phyloP scores from a whole-genome alignment of 768 basidiomycete genomes.

The Mycena vitilis region DNA sequence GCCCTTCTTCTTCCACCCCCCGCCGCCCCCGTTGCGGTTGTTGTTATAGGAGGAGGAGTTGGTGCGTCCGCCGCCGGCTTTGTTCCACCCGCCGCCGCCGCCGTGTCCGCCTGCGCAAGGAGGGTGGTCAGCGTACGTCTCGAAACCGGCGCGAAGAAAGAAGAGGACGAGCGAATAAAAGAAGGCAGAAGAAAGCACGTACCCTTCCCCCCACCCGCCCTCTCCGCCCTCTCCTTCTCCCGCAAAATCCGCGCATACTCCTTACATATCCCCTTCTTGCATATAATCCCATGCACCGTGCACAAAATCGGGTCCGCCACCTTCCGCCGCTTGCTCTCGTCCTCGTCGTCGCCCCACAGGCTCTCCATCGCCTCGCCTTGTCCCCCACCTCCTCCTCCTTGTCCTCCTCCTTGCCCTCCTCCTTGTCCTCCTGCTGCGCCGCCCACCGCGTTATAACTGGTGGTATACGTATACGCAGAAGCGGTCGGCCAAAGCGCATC shows the following conservation, averaged over 20 bases:
- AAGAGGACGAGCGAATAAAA: no score
- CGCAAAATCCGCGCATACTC: slow-evolving; percentile 45
- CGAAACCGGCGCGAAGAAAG: no score
- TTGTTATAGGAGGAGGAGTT: not conserved
- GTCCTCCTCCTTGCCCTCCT: no score
- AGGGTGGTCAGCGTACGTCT: no score
- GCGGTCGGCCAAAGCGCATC: slow-evolving; percentile 8
- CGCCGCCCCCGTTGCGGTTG: not conserved
- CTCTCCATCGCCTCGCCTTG: slow-evolving; percentile 25
- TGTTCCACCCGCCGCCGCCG: slow-evolving; percentile 14
- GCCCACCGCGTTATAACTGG: no score
- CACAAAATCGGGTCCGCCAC: slow-evolving; percentile 39
- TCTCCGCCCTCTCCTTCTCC: slow-evolving; percentile 38
- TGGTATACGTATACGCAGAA: no score
- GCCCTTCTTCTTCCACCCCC: slow-evolving; percentile 22
- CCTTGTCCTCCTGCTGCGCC: no score
- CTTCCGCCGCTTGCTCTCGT: slow-evolving; percentile 23
- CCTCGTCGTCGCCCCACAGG: slow-evolving; percentile 43
- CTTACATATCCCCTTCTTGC: slow-evolving; percentile 53
- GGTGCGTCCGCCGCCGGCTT: not conserved
- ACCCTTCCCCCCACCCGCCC: slow-evolving; percentile 2
- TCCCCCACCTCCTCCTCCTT: slow-evolving; percentile 4
- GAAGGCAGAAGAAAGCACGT: not conserved
- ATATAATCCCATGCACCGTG: slow-evolving; percentile 44
- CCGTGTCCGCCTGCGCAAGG: no score